These are phyloP conservation scores for Starmera quercuum DNA, from an alignment of 805 yeast species.

Conservation along the genomic window DNA sequence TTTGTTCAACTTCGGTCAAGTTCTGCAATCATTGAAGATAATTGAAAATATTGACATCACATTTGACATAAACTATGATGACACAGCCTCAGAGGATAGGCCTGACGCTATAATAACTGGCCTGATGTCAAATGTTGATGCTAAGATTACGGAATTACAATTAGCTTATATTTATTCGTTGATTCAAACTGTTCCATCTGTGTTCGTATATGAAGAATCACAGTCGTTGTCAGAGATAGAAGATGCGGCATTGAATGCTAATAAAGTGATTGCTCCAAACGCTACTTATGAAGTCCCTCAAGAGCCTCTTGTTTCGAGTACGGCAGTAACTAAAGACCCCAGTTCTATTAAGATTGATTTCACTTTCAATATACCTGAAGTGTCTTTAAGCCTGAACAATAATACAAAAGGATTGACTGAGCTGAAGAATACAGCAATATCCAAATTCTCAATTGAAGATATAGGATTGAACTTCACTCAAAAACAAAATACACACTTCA, in stretches of 20 bases:
- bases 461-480: constrained; percentile 43
- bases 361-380: constrained; percentile 49
- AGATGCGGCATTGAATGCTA: constrained; percentile 60
- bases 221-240: constrained; percentile 44
- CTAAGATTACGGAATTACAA: constrained; percentile 70
- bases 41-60: constrained; percentile 56
- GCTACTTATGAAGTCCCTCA: constrained; percentile 17
- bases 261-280: constrained; percentile 33
- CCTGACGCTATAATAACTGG: constrained; percentile 52
- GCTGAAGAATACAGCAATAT: constrained; percentile 36
- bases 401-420: constrained; percentile 31
- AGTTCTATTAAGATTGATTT: constrained; percentile 33
- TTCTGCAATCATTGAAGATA: constrained; percentile 41
- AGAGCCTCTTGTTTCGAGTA: constrained; percentile 10
- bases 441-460: constrained; percentile 54
- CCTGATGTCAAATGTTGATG: constrained; percentile 50
- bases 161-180: constrained; percentile 48
- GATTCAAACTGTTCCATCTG: constrained; percentile 45
- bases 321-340: constrained; percentile 11
- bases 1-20: constrained; percentile 39
- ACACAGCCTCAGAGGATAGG: constrained; percentile 20
- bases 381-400: constrained; percentile 56
- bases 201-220: constrained; percentile 38
- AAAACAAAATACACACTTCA: constrained; percentile 46
- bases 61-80: constrained; percentile 50